A percentile compares a stretch with the other conserved stretches of the same genome.
phyloP scores from a whole-genome alignment of 176 grass and related monocot genomes.

The barley (Hordeum vulgare) region MorexV3_pseudomolecules_assembly NC_058524.1:6586704-6587203 shows the following conservation, averaged over 20 bases:
- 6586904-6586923: background rate
- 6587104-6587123: constrained; percentile 91
- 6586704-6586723: background rate
- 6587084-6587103: constrained; percentile 98
- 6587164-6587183: background rate
- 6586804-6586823: constrained; percentile 1
- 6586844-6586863: background rate
- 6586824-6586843: background rate
- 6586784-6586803: background rate
- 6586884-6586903: background rate
- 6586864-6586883: background rate
- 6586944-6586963: constrained; percentile 73
- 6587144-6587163: background rate
- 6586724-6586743: background rate
- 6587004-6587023: constrained; percentile 95
- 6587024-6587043: constrained; percentile 93
- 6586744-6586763: background rate
- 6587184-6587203: background rate
- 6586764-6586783: background rate
- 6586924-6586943: background rate
- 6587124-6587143: constrained; percentile 74
- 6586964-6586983: constrained; percentile 95
- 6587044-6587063: constrained; percentile 88
- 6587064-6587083: constrained; percentile 97
- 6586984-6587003: constrained; percentile 94